Evolutionary conservation across 75 land plant genomes (phyloP).

Genomic region (Pseudotsuga menziesii): DNA sequence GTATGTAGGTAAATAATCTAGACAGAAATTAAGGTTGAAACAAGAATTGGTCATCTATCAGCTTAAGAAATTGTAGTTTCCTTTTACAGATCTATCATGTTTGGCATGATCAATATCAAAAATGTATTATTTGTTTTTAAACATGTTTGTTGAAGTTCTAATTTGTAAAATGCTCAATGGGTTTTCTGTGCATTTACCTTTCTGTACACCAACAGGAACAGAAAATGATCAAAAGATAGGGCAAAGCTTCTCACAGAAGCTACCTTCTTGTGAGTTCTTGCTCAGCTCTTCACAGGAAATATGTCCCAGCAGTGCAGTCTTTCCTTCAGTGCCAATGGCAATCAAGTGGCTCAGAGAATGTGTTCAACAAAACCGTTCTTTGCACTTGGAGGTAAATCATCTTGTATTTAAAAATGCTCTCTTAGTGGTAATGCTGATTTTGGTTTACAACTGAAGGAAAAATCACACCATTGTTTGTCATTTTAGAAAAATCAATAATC

Average conservation of each 20-base stretch:
- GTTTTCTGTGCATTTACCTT: neutral
- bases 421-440: neutral
- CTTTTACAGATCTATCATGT: neutral
- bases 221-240: slow-evolving; percentile 8
- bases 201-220: slow-evolving; percentile 10
- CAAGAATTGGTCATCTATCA: neutral
- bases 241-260: neutral
- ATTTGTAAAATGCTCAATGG: neutral
- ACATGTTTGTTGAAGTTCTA: neutral
- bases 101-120: neutral
- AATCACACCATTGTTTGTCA: neutral
- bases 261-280: slow-evolving; percentile 20
- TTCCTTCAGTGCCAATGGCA: slow-evolving; percentile 46
- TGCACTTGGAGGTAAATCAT: slow-evolving; percentile 38
- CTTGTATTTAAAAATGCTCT: neutral
- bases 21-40: neutral
- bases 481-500: neutral
- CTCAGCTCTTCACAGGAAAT: slow-evolving; percentile 14
- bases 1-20: neutral
- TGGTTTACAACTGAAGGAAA: neutral
- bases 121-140: neutral
- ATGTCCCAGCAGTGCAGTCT: slow-evolving; percentile 27
- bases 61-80: neutral
- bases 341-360: slow-evolving; percentile 51
- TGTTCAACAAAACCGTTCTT: slow-evolving; percentile 32